Conservation (phyloP, 2,329 filamentous ascomycete genomes). For the Cryphonectria radicalis region DNA sequence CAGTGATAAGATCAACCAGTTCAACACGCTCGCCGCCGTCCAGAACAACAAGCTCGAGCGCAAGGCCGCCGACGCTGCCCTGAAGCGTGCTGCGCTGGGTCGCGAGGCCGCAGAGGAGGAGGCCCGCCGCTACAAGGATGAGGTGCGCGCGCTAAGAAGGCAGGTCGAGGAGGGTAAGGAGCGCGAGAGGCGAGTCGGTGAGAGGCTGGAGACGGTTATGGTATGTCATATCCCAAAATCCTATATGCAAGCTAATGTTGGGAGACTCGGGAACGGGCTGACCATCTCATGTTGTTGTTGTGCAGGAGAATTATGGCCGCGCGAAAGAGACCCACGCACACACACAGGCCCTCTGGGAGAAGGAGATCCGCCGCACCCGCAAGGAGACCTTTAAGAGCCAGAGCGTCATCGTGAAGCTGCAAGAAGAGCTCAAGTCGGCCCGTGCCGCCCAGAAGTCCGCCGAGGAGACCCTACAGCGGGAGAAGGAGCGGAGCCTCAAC, state of each 20-base stretch:
- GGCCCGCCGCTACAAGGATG: slow-evolving; percentile 65
- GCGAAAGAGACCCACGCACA: slow-evolving; percentile 72
- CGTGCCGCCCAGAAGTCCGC: slow-evolving; percentile 57
- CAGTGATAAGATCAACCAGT: slow-evolving; percentile 71
- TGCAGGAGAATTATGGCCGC: slow-evolving; percentile 70
- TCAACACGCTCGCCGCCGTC: slow-evolving; percentile 65
- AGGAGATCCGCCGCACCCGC: slow-evolving; percentile 69
- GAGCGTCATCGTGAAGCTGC: slow-evolving; percentile 69
- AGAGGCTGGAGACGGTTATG: slow-evolving; percentile 71
- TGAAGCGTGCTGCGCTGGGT: slow-evolving; percentile 69
- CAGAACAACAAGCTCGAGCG: slow-evolving; percentile 65
- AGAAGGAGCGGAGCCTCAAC: slow-evolving; percentile 64
- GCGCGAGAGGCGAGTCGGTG: slow-evolving; percentile 67
- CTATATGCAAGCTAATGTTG: not conserved
- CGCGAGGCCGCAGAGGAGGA: slow-evolving; percentile 75
- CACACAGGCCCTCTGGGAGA: slow-evolving; percentile 71
- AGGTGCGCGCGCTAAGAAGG: slow-evolving; percentile 57
- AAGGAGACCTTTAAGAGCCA: slow-evolving; percentile 80
- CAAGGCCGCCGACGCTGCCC: slow-evolving; percentile 66
- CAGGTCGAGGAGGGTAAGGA: slow-evolving; percentile 68
- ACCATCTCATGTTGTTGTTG: not conserved
- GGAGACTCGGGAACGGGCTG: not conserved
- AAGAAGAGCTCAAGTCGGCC: slow-evolving; percentile 71
- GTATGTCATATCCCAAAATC: slow-evolving; percentile 47
- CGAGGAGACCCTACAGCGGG: slow-evolving; percentile 64